Evolutionary conservation across 148 eudicot genomes (phyloP).

Genomic region (Rhododendron mucronatum): DNA sequence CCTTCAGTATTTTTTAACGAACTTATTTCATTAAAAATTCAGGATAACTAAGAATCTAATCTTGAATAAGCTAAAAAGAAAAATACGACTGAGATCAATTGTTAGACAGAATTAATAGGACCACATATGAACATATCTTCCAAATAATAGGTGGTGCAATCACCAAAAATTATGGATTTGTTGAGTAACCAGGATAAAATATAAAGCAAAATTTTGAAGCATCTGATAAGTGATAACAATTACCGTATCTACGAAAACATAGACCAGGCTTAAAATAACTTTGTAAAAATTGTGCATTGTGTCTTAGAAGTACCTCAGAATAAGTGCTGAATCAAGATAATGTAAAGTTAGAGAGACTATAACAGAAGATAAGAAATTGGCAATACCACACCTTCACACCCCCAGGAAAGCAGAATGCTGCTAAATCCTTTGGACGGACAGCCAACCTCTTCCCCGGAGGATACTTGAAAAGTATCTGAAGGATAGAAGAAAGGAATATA

Average conservation of each 20-base stretch:
- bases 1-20: not conserved
- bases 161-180: not conserved
- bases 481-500: constrained; percentile 1
- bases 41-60: not conserved
- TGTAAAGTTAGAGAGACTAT: not conserved
- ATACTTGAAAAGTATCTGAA: constrained; percentile 78
- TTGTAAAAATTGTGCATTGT: not conserved
- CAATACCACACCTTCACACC: constrained; percentile 68
- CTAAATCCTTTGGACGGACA: constrained; percentile 73
- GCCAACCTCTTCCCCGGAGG: constrained; percentile 82
- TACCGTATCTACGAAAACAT: not conserved
- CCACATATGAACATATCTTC: not conserved
- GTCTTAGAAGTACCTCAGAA: not conserved
- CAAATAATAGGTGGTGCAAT: not conserved
- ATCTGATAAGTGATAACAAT: not conserved
- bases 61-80: not conserved
- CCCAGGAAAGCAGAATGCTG: constrained; percentile 89
- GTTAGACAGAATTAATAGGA: not conserved
- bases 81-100: not conserved
- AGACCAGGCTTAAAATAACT: not conserved
- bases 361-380: not conserved
- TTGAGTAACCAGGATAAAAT: not conserved
- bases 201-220: not conserved
- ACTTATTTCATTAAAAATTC: not conserved
- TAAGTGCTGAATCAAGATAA: not conserved